phyloP scores from a whole-genome alignment of 2,329 filamentous ascomycete species.

The Achaetomium macrosporum region DNA sequence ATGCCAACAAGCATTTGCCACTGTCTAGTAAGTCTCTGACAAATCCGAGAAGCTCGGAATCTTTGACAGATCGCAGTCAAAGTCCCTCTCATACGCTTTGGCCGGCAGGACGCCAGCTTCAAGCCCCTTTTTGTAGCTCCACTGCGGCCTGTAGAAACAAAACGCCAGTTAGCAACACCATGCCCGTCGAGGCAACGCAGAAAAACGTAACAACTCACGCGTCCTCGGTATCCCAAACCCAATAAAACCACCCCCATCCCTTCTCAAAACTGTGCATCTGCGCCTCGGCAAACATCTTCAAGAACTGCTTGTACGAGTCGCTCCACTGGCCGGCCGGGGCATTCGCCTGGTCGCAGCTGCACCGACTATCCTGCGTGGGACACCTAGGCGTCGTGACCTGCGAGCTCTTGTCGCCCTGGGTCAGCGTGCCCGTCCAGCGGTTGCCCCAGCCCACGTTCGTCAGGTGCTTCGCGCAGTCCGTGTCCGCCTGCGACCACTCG shows the following conservation, averaged over 20 bases:
- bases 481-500: slow-evolving; percentile 97
- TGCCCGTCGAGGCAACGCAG: neutral
- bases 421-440: slow-evolving; percentile 84
- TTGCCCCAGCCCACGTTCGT: slow-evolving; percentile 87
- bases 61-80: slow-evolving; percentile 54
- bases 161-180: neutral
- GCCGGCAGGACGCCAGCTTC: slow-evolving; percentile 71
- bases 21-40: slow-evolving; percentile 6
- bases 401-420: slow-evolving; percentile 56
- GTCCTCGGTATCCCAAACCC: slow-evolving; percentile 86
- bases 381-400: slow-evolving; percentile 67
- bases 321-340: slow-evolving; percentile 63
- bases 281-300: slow-evolving; percentile 86
- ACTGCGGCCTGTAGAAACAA: slow-evolving; percentile 52
- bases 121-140: slow-evolving; percentile 83
- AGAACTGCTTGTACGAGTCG: slow-evolving; percentile 72
- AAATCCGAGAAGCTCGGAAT: slow-evolving; percentile 51
- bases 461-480: slow-evolving; percentile 80
- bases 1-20: neutral
- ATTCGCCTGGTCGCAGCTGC: slow-evolving; percentile 72
- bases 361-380: slow-evolving; percentile 58
- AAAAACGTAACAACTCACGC: slow-evolving; percentile 21
- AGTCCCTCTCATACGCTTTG: slow-evolving; percentile 65
- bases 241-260: slow-evolving; percentile 98
- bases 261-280: slow-evolving; percentile 94